These are phyloP conservation scores for Dictyostelium brefeldianum DNA, from an alignment of 78 protist genomes.

Conservation along the genomic window DNA sequence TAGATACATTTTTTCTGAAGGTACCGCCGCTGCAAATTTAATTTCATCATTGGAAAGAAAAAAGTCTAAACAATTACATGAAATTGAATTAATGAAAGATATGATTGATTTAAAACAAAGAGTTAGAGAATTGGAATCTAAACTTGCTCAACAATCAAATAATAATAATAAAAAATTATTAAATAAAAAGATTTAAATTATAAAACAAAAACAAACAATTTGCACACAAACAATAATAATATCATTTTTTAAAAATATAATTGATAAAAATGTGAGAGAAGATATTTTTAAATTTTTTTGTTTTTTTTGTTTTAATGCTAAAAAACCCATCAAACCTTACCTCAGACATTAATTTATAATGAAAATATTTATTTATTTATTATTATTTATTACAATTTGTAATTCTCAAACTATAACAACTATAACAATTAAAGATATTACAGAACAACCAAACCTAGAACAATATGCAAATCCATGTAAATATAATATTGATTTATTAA, in stretches of 20 bases:
- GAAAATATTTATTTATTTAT: background rate
- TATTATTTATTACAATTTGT: no score
- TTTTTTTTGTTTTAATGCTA: background rate
- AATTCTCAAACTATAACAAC: no score
- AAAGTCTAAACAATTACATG: background rate
- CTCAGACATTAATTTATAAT: no score
- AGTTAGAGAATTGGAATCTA: background rate
- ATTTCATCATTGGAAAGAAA: background rate
- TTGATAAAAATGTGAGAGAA: no score
- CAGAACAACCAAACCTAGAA: no score
- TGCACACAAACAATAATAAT: background rate
- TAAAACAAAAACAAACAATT: background rate
- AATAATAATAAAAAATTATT: background rate
- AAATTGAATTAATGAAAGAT: constrained; percentile 9
- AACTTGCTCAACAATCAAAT: background rate
- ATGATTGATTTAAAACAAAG: background rate
- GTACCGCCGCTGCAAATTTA: background rate
- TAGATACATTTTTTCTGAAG: background rate
- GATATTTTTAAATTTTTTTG: background rate
- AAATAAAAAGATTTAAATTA: background rate
- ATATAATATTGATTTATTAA: no score
- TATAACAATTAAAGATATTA: no score
- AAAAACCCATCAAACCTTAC: no score
- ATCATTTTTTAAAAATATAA: no score
- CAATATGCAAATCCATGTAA: no score